These are phyloP conservation scores for Kitagawia praeruptora DNA, from an alignment of 129 eudicot species.

Conservation along the genomic window DNA sequence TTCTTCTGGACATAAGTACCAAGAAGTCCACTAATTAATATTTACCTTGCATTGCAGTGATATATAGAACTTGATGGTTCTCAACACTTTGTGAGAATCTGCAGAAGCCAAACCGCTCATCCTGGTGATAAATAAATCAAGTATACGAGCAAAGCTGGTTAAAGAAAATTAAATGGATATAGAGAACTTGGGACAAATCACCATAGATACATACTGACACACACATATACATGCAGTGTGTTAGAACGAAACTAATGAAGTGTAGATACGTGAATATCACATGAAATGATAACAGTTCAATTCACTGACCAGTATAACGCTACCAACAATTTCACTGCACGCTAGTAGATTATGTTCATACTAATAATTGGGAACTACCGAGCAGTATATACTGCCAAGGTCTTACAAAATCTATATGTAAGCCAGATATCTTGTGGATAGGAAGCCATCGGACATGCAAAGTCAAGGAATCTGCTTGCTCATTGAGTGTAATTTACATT, in stretches of 20 bases:
- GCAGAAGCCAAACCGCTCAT: slow-evolving; percentile 74
- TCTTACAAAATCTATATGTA: neutral
- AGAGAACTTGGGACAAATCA: neutral
- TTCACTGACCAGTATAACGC: neutral
- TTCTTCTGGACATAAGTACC: neutral
- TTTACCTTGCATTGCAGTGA: slow-evolving; percentile 63
- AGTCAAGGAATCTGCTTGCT: neutral
- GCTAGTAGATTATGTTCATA: neutral
- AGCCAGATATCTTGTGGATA: neutral
- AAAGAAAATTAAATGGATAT: neutral
- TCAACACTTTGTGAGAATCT: slow-evolving; percentile 49
- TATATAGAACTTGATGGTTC: slow-evolving; percentile 52
- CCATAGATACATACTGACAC: neutral
- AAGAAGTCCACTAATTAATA: neutral
- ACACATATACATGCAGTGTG: neutral
- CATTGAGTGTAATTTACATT: neutral
- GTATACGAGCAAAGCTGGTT: neutral
- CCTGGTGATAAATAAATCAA: slow-evolving; percentile 34
- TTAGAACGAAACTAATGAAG: neutral
- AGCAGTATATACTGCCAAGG: neutral
- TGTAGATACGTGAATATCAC: neutral
- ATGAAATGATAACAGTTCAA: neutral
- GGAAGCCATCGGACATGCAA: neutral
- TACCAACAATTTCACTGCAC: neutral
- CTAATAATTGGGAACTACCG: neutral